Evolutionary conservation across 2,329 filamentous ascomycete species (phyloP), one percentile per base, ranked within the genome.

Genomic region (Coniella vitis): DNA sequence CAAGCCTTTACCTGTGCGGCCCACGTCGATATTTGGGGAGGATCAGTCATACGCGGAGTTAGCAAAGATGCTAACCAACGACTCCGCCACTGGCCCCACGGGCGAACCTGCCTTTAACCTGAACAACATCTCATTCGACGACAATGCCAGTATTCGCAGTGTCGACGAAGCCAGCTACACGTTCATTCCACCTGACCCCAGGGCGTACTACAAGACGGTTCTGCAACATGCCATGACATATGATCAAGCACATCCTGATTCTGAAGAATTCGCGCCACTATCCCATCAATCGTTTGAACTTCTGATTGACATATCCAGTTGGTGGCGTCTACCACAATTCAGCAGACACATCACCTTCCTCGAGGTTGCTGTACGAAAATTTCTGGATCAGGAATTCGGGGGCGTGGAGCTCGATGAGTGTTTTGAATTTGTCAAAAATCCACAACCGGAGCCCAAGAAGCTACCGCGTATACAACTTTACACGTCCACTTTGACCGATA

Each of bases 271-370:
- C 49, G 67, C 69, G 20, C 75, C 78, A 13, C 66, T 86, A n/a
- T 93, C 89, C 1, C 87, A 84, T 58, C 80, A 86, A 54, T 93
- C 89, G 2, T 77, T 81, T 42, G 90, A 96, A 48, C 71, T 98
- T 39, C 68, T 98, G 54, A 86, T 85, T 52, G 91, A 97, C 64
- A 76, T 96, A 49, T 87, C 85, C 51, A 72, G 89, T 54, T 82
- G 90, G 59, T 98, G 93, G 93, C 84, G 93, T 43, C 77, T 98
- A 54, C 90, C 91, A 2, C 83, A 85, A 55, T 89, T 84, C 60
- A 88, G 89, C 3, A 80, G 90, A 38, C 75, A 89, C 45, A 81
- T 95, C 5, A 69, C 91, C 5, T 84, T 95, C 58, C 69, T 97
- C 32, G 93, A 97, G 68, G 86, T 94, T 48, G 78, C 89, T 7